Evolutionary conservation across 1,284 basidiomycete genomes (phyloP).

Genomic region (Apiotrichum gracile): DNA sequence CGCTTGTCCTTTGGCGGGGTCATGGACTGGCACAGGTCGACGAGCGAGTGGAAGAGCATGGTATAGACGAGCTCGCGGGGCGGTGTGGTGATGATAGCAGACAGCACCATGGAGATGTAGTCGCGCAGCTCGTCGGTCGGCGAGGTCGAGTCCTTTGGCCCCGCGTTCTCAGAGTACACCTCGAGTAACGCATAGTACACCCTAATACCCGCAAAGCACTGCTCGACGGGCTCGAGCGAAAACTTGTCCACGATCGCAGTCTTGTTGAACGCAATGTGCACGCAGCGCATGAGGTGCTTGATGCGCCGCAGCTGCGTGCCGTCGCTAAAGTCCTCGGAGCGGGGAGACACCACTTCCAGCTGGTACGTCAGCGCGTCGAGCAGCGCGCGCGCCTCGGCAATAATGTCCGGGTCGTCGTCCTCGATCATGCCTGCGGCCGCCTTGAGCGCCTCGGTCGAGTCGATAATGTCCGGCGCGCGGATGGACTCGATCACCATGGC

Average conservation of each 20-base stretch:
- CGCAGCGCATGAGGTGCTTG: constrained; percentile 84
- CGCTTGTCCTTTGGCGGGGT: constrained; percentile 57
- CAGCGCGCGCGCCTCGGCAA: constrained; percentile 53
- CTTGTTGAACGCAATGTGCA: constrained; percentile 13
- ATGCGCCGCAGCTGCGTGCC: constrained; percentile 81
- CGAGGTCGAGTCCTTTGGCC: neutral
- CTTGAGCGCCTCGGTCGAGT: constrained; percentile 91
- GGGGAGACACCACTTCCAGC: constrained; percentile 42
- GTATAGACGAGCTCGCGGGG: constrained; percentile 87
- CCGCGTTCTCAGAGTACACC: constrained; percentile 31
- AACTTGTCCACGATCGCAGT: constrained; percentile 8
- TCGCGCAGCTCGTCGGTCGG: constrained; percentile 80
- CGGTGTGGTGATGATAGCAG: constrained; percentile 86
- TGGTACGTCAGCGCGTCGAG: constrained; percentile 64
- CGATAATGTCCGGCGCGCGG: constrained; percentile 62
- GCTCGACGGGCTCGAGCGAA: constrained; percentile 11
- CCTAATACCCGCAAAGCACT: constrained; percentile 7
- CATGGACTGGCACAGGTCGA: constrained; percentile 84
- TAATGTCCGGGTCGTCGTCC: constrained; percentile 57
- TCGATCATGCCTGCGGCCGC: constrained; percentile 76
- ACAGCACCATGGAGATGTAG: constrained; percentile 97
- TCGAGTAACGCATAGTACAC: constrained; percentile 12
- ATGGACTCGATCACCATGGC: constrained; percentile 30
- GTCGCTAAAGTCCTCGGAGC: constrained; percentile 61
- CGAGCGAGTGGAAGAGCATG: constrained; percentile 69